phyloP scores from a whole-genome alignment of 805 yeast species.

The Kodamaea jinghongensis region DNA sequence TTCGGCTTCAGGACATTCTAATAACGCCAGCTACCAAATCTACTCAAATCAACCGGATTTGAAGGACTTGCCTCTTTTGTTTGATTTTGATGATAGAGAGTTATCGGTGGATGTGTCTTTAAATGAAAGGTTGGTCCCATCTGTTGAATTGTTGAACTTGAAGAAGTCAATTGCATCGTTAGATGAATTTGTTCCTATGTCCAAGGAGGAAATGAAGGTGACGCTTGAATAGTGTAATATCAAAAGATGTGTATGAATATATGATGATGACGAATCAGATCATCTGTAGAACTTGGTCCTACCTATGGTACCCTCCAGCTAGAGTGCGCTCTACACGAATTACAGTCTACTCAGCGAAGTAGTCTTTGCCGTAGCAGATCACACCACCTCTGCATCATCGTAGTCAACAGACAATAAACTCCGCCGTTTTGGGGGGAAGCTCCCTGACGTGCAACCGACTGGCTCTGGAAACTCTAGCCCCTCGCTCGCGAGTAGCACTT shows the following conservation, averaged over 20 bases:
- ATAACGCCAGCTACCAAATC: slow-evolving; percentile 43
- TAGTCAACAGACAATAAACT: too few species aligned
- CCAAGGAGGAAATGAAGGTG: slow-evolving; percentile 29
- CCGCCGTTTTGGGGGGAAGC: too few species aligned
- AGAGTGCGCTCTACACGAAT: too few species aligned
- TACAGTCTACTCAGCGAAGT: too few species aligned
- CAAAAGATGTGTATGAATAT: slow-evolving; percentile 1
- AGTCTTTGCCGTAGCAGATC: too few species aligned
- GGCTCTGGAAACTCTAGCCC: too few species aligned
- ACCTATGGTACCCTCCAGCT: too few species aligned
- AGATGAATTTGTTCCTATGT: slow-evolving; percentile 39
- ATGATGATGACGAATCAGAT: background rate
- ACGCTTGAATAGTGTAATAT: slow-evolving; percentile 27
- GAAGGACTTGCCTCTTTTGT: slow-evolving; percentile 46
- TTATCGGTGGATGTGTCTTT: slow-evolving; percentile 44
- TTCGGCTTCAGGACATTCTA: slow-evolving; percentile 21
- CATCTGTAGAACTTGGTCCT: too few species aligned
- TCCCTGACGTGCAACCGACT: too few species aligned
- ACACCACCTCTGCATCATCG: too few species aligned
- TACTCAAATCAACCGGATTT: slow-evolving; percentile 40
- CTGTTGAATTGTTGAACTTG: slow-evolving; percentile 26
- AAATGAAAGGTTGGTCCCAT: slow-evolving; percentile 43
- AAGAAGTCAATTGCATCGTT: slow-evolving; percentile 18
- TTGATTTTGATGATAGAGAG: slow-evolving; percentile 53
- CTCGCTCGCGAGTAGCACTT: too few species aligned